Percentiles rank a stretch among this genome's conserved stretches.
These are phyloP conservation scores for Petunia axillaris DNA, from an alignment of 257 asterid species.

Conservation along the genomic window DNA sequence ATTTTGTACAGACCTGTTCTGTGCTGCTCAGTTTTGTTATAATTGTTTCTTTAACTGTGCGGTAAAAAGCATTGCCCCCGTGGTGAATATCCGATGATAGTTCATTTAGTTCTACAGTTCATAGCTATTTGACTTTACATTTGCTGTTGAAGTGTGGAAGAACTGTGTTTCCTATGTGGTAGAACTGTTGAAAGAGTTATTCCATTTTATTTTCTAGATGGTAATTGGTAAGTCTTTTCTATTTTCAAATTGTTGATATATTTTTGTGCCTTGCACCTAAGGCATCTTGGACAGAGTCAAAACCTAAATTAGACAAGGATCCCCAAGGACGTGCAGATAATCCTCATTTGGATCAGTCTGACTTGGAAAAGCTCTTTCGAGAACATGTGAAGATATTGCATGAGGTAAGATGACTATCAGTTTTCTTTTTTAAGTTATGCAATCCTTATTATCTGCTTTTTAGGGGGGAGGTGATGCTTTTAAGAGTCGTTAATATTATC, in stretches of 20 bases:
- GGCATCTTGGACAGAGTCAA: slow-evolving; percentile 97
- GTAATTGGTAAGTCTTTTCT: neutral
- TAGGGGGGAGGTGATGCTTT: neutral
- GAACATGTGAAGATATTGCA: slow-evolving; percentile 81
- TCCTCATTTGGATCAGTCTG: slow-evolving; percentile 83
- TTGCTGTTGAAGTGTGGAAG: neutral
- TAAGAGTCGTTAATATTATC: slow-evolving; percentile 19
- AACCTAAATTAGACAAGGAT: slow-evolving; percentile 91
- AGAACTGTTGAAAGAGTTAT: neutral
- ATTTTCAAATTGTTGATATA: neutral
- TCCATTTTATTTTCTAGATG: neutral
- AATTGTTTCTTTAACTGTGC: neutral
- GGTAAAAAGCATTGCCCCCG: neutral
- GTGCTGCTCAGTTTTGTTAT: neutral
- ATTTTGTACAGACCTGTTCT: neutral
- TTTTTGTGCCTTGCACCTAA: slow-evolving; percentile 37
- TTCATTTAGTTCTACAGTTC: neutral
- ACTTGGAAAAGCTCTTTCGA: slow-evolving; percentile 88
- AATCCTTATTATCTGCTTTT: neutral
- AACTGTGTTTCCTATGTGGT: slow-evolving; percentile 19
- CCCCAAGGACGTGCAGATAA: slow-evolving; percentile 94
- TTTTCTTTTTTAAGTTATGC: neutral
- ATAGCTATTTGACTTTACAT: neutral
- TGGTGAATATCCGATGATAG: slow-evolving; percentile 2
- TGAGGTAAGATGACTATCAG: slow-evolving; percentile 56